Evolutionary conservation across 768 basidiomycete genomes (phyloP).

Genomic region (Trametes maxima): DNA sequence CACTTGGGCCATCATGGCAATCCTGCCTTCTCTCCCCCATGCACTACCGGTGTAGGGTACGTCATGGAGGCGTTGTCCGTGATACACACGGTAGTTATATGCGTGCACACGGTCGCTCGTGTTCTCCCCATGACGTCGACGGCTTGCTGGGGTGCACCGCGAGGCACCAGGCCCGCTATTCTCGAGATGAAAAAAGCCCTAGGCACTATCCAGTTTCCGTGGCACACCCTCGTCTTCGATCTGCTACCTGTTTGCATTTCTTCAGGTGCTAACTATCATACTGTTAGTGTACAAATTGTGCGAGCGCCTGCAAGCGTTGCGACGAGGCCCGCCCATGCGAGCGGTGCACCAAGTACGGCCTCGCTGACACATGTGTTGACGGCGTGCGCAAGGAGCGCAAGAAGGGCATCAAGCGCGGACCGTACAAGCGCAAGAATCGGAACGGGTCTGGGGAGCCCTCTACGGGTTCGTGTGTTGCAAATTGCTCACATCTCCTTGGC

Average conservation of each 20-base stretch:
- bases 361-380: constrained; percentile 58
- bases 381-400: constrained; percentile 67
- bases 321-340: constrained; percentile 64
- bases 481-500: neutral
- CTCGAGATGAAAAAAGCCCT: no score
- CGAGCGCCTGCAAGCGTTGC: constrained; percentile 58
- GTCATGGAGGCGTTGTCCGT: no score
- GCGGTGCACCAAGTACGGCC: constrained; percentile 64
- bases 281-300: constrained; percentile 56
- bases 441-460: constrained; percentile 21
- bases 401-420: constrained; percentile 59
- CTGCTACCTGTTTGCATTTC: neutral
- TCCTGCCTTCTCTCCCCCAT: neutral
- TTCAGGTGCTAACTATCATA: constrained; percentile 8
- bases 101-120: no score
- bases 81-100: no score
- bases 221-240: no score
- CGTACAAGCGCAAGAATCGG: constrained; percentile 57
- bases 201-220: no score
- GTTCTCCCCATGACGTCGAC: no score
- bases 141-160: no score
- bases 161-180: no score
- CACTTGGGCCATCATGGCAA: neutral
- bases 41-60: neutral
- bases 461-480: constrained; percentile 16